Evolutionary conservation across 371 early-diverging fungal genomes (phyloP).

Genomic region (Mucor irregularis): DNA sequence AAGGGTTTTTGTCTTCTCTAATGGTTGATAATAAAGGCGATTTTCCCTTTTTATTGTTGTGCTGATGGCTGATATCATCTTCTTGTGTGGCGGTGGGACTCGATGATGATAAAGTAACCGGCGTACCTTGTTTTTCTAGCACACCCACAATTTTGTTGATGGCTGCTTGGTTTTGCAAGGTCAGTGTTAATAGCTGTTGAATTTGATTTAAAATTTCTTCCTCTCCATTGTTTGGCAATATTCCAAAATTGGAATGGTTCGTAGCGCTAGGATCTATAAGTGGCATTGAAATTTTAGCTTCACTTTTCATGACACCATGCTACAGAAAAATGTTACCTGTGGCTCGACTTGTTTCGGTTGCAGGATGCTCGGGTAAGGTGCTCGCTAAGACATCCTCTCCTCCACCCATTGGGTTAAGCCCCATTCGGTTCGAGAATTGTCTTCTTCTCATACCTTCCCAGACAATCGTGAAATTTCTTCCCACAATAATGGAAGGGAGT

Average conservation of each 20-base stretch:
- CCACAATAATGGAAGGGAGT: slow-evolving; percentile 85
- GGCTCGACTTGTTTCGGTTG: slow-evolving; percentile 4
- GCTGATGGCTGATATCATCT: background rate
- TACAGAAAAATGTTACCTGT: no score
- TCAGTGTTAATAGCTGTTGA: slow-evolving; percentile 45
- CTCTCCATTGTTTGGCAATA: slow-evolving; percentile 19
- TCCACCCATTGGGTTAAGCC: slow-evolving; percentile 1
- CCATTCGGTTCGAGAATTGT: slow-evolving; percentile 12
- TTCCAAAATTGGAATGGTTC: slow-evolving; percentile 13
- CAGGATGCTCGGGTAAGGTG: slow-evolving; percentile 4
- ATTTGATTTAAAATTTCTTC: slow-evolving; percentile 51
- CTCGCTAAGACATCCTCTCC: background rate
- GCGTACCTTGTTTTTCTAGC: slow-evolving; percentile 39
- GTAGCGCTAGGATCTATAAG: background rate
- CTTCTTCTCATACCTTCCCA: slow-evolving; percentile 75
- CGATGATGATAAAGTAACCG: background rate
- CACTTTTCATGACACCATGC: no score
- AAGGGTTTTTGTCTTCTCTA: slow-evolving; percentile 12
- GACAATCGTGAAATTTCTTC: slow-evolving; percentile 84
- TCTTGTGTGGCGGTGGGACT: background rate
- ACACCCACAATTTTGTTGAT: slow-evolving; percentile 49
- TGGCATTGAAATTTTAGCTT: background rate
- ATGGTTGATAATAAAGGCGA: background rate
- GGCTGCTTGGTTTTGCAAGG: slow-evolving; percentile 57
- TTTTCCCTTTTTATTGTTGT: slow-evolving; percentile 9